These are phyloP conservation scores for Rhizodiscina lignyota DNA, from an alignment of 495 filamentous ascomycete species.

Conservation along the genomic window DNA sequence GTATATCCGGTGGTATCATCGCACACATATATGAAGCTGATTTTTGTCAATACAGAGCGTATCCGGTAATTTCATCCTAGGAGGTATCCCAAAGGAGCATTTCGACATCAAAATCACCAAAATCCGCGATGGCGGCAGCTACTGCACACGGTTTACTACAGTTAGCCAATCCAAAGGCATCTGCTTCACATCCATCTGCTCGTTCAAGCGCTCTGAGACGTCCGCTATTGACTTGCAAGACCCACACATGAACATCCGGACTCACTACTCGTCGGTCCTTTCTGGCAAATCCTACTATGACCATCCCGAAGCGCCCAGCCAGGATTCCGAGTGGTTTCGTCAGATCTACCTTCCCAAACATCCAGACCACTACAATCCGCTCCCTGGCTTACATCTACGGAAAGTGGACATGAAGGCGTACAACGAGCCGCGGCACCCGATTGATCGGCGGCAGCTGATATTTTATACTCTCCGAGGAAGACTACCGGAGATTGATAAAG, in stretches of 20 bases:
- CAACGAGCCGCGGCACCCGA: background rate
- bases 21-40: background rate
- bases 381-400: background rate
- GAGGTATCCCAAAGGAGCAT: background rate
- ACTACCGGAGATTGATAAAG: background rate
- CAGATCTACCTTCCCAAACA: slow-evolving; percentile 11
- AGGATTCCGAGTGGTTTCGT: slow-evolving; percentile 1
- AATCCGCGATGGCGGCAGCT: background rate
- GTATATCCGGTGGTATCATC: background rate
- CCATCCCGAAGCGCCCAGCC: background rate
- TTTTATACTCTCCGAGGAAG: background rate
- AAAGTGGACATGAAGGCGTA: background rate
- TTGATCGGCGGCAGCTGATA: background rate
- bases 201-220: background rate
- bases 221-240: background rate
- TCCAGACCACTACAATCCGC: slow-evolving; percentile 9
- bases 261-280: background rate
- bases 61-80: background rate
- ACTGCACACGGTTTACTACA: background rate
- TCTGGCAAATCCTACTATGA: background rate
- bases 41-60: too few relatives aligned
- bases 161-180: background rate
- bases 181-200: background rate
- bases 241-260: background rate
- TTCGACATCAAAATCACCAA: background rate